phyloP scores from a whole-genome alignment of 129 eudicot genomes.

The Tagetes patula region DNA sequence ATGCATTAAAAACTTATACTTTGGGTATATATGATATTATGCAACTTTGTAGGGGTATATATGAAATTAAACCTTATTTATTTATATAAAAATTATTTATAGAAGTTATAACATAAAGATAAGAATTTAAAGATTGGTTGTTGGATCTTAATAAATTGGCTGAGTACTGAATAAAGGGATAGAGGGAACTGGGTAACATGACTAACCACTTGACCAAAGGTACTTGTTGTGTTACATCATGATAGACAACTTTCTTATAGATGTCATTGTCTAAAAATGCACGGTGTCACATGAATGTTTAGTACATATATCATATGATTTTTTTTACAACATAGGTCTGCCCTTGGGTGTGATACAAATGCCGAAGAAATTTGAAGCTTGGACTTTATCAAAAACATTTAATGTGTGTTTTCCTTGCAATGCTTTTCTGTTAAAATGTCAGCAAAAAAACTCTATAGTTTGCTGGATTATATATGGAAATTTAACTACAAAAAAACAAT shows the following conservation, averaged over 20 bases:
- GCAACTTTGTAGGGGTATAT: no score
- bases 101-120: background rate
- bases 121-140: background rate
- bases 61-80: no score
- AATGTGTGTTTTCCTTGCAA: background rate
- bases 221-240: background rate
- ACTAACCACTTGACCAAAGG: background rate
- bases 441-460: background rate
- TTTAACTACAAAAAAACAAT: background rate
- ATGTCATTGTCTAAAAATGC: background rate
- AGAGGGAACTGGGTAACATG: background rate
- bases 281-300: background rate
- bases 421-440: background rate
- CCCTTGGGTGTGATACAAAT: background rate
- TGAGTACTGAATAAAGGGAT: no score
- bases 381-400: background rate
- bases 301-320: background rate
- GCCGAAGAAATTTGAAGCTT: background rate
- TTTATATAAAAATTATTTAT: no score
- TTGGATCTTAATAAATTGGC: background rate
- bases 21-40: no score
- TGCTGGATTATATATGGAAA: background rate
- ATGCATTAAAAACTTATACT: no score
- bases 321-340: background rate
- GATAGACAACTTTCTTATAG: background rate